Evolutionary conservation across 164 flowering plant species (phyloP).

Genomic region (Liquidambar formosana): DNA sequence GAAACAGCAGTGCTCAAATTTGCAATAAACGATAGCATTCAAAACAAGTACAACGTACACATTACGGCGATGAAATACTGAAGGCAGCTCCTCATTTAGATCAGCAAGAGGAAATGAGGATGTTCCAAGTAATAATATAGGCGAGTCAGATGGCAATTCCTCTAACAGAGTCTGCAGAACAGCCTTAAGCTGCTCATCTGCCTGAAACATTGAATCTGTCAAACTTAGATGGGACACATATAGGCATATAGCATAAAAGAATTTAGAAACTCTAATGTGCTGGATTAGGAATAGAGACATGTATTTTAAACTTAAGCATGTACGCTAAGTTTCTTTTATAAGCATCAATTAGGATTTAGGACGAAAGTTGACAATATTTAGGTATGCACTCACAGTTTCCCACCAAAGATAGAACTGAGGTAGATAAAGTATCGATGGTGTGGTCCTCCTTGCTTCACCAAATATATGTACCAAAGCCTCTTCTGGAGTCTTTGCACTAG

Average conservation of each 20-base stretch:
- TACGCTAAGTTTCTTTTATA: neutral
- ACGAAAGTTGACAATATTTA: neutral
- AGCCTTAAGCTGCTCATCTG: constrained; percentile 94
- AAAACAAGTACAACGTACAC: constrained; percentile 58
- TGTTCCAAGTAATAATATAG: constrained; percentile 82
- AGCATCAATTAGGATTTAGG: neutral
- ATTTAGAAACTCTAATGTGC: neutral
- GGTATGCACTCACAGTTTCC: constrained; percentile 79
- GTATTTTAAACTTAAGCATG: neutral
- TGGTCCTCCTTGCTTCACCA: constrained; percentile 97
- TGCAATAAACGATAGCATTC: neutral
- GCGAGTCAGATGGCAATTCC: constrained; percentile 88
- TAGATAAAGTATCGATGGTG: constrained; percentile 88
- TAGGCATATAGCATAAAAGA: neutral
- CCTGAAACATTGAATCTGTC: constrained; percentile 46
- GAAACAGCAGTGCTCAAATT: neutral
- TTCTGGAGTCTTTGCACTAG: constrained; percentile 98
- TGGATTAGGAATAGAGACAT: neutral
- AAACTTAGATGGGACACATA: neutral
- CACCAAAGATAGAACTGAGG: constrained; percentile 97
- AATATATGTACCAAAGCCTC: constrained; percentile 97
- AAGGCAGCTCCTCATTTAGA: constrained; percentile 36
- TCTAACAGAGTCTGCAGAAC: constrained; percentile 81
- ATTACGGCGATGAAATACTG: constrained; percentile 66
- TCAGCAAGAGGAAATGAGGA: constrained; percentile 45